These are phyloP conservation scores for Fusarium cicatricum DNA, from an alignment of 2,329 filamentous ascomycete species.

Conservation along the genomic window DNA sequence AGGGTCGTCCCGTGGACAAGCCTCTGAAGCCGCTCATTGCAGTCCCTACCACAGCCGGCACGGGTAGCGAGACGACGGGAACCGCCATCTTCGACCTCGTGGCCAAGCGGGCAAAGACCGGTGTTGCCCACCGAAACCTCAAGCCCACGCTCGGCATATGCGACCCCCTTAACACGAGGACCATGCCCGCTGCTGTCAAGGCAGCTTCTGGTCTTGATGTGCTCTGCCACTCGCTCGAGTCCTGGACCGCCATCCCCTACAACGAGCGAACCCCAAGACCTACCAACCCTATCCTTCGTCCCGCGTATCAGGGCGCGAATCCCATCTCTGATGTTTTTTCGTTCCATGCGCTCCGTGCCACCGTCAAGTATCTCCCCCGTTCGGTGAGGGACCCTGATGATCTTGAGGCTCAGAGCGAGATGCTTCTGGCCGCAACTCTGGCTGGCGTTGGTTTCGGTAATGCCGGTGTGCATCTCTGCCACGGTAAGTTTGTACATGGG, in stretches of 20 bases:
- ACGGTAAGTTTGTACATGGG: conserved; percentile 54
- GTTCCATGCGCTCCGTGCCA: conserved; percentile 80
- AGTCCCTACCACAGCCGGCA: conserved; percentile 84
- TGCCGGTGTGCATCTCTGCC: conserved; percentile 86
- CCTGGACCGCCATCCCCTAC: conserved; percentile 97
- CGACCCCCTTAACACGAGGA: conserved; percentile 87
- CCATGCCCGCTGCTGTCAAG: conserved; percentile 95
- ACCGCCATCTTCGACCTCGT: conserved; percentile 98
- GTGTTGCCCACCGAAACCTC: conserved; percentile 92
- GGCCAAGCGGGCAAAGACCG: conserved; percentile 89
- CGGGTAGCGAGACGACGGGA: conserved; percentile 92
- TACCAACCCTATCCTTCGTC: conserved; percentile 86
- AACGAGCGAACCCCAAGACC: conserved; percentile 85
- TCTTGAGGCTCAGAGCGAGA: conserved; percentile 89
- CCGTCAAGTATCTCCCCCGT: conserved; percentile 91
- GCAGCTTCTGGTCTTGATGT: conserved; percentile 93
- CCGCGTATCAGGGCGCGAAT: conserved; percentile 96
- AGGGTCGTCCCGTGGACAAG: conserved; percentile 78
- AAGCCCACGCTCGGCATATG: conserved; percentile 94
- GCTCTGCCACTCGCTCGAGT: conserved; percentile 93
- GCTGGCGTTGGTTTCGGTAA: conserved; percentile 98
- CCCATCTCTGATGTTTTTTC: conserved; percentile 98
- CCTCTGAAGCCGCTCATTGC: conserved; percentile 80
- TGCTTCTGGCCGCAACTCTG: conserved; percentile 93
- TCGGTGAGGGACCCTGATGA: conserved; percentile 90